A percentile compares a stretch with the other conserved stretches of the same genome.
phyloP scores from a whole-genome alignment of 129 eudicot genomes.

The Calendula officinalis region DNA sequence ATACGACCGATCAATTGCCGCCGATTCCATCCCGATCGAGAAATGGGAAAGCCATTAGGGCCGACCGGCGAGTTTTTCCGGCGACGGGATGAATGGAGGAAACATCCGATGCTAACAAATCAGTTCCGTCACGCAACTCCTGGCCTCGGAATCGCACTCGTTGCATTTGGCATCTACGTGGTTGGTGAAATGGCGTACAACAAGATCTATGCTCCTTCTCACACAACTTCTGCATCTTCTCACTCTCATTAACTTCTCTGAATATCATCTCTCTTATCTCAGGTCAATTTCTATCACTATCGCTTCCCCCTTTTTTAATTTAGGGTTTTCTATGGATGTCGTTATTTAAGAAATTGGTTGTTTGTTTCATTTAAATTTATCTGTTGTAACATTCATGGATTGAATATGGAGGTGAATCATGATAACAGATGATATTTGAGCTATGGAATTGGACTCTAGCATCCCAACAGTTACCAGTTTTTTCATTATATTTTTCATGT shows the following conservation, averaged over 20 bases:
- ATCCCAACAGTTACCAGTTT: too few relatives aligned
- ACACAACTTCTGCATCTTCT: constrained; percentile 30
- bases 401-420: too few relatives aligned
- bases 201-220: constrained; percentile 65
- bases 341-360: too few relatives aligned
- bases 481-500: too few relatives aligned
- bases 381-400: too few relatives aligned
- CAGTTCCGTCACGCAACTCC: constrained; percentile 91
- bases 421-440: too few relatives aligned
- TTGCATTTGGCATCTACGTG: constrained; percentile 79
- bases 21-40: too few relatives aligned
- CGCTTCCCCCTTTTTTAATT: neutral
- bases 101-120: constrained; percentile 78
- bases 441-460: too few relatives aligned
- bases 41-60: constrained; percentile 78
- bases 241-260: constrained; percentile 30
- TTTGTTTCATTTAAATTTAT: too few relatives aligned
- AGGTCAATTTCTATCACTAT: constrained; percentile 24
- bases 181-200: constrained; percentile 75
- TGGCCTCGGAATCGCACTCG: constrained; percentile 81
- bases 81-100: constrained; percentile 92
- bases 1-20: neutral
- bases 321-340: neutral
- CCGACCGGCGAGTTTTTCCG: constrained; percentile 90
- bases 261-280: neutral